These are phyloP conservation scores for Psidium friedrichsthalianum DNA, from an alignment of 345 rosid species.

Conservation along the genomic window DNA sequence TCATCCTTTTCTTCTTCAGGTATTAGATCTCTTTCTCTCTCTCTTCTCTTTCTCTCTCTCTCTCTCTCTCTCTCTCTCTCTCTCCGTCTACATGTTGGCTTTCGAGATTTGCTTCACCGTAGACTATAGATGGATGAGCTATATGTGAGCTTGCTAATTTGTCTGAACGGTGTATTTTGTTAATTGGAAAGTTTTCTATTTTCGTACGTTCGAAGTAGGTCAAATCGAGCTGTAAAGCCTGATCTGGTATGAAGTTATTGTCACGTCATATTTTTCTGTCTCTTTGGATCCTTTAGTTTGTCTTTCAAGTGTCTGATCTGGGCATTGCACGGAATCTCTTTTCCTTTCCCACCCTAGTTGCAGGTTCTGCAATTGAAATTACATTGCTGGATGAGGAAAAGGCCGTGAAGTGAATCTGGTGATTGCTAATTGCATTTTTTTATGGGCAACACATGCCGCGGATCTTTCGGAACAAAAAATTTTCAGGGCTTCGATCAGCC, in stretches of 20 bases:
- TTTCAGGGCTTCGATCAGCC: conserved; percentile 72
- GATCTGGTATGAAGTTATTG: background rate
- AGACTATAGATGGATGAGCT: background rate
- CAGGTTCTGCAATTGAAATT: conserved; percentile 14
- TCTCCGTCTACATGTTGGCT: background rate
- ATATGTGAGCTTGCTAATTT: background rate
- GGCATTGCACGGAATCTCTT: background rate
- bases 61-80: background rate
- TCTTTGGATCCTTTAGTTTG: background rate
- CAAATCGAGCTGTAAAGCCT: background rate
- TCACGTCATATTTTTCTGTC: background rate
- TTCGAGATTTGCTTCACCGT: background rate
- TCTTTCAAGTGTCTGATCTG: conserved; percentile 1
- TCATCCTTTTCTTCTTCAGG: background rate
- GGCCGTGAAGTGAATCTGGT: conserved; percentile 10
- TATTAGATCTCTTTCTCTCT: background rate
- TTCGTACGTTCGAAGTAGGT: background rate
- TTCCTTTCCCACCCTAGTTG: background rate
- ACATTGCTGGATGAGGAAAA: conserved; percentile 29
- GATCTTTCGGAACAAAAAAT: conserved; percentile 69
- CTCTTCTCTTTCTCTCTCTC: background rate
- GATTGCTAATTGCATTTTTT: conserved; percentile 33
- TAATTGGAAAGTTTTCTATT: background rate
- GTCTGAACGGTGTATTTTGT: background rate
- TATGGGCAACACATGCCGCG: conserved; percentile 99